Evolutionary conservation across 352 stramenopile genomes (phyloP).

Genomic region (Globisporangium abappressorium): DNA sequence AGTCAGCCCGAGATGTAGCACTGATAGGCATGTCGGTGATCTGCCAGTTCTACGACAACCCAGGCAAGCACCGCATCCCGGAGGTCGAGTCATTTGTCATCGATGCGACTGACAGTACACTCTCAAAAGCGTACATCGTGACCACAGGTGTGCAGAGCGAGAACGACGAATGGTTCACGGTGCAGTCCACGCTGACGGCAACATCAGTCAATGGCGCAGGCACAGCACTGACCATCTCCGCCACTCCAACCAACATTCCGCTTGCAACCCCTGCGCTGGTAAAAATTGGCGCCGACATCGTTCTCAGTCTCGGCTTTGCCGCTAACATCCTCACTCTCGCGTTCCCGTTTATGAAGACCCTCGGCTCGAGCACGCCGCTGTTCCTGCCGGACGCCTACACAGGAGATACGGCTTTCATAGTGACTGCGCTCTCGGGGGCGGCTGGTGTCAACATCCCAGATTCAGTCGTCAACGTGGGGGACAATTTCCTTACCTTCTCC

Average conservation of each 20-base stretch:
- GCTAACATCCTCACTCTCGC: slow-evolving; percentile 19
- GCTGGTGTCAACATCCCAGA: background rate
- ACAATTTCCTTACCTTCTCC: slow-evolving; percentile 16
- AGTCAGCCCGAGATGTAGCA: slow-evolving; percentile 6
- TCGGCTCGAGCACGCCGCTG: background rate
- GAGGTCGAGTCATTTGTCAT: slow-evolving; percentile 33
- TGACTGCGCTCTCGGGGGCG: slow-evolving; percentile 5
- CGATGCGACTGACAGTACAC: slow-evolving; percentile 5
- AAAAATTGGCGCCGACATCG: slow-evolving; percentile 27
- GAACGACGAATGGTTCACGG: slow-evolving; percentile 59
- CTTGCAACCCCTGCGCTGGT: slow-evolving; percentile 11
- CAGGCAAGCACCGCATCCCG: slow-evolving; percentile 45
- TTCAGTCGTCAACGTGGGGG: slow-evolving; percentile 12
- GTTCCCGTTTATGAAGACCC: slow-evolving; percentile 28
- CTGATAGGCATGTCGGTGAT: slow-evolving; percentile 41
- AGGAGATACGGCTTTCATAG: slow-evolving; percentile 6
- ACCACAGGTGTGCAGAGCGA: slow-evolving; percentile 39
- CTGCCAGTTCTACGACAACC: slow-evolving; percentile 58
- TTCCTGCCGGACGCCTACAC: slow-evolving; percentile 15
- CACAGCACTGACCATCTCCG: too few species aligned
- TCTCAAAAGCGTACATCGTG: slow-evolving; percentile 21
- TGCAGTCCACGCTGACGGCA: slow-evolving; percentile 16
- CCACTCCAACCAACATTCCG: too few species aligned
- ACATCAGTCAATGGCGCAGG: background rate
- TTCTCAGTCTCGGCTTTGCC: background rate